Base-by-base conservation (phyloP, 2,329 filamentous ascomycete species). In the Penicillium sp. region DNA sequence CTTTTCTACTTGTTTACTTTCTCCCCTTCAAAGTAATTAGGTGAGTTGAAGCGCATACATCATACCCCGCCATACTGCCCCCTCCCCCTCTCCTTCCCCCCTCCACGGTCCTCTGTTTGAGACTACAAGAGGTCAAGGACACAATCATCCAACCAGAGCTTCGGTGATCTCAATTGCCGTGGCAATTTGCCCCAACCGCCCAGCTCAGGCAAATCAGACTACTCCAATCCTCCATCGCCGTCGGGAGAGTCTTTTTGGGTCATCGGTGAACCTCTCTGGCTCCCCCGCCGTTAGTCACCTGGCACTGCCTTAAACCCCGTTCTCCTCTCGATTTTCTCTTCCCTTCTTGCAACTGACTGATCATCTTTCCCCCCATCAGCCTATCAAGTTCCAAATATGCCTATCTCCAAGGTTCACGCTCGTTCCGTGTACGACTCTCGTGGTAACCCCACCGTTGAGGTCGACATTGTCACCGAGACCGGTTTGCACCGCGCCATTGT, bases 361-460 rank as follows among this genome's bases (percentile, higher is more conserved):
- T 60, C 47, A 47, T 51, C 41, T 38, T 48, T 21, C 18, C 42
- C 42, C 38, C 45, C 48, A 50, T 57, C 60, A 70, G 64, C 54
- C 52, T 59, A 50, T 60, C 56, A 49, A 54, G 42, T 49, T 49
- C 58, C 67, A 92, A 92, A 74, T 65, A 99, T 99, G 94, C 81
- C 89, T 71, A 90, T 94, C 78, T 85, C 86, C 77, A 93, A 92
- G 83, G 84, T 94, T 74, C 88, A 92, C 84, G 89, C 89, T 73
- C 89, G 94, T 74, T 92, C 88, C 72, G 91, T 99, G 82, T 99
- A 93, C 85, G 94, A 99, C 85, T 97, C 94, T 76, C 93, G 94
- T 66, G 85, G 85, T 75, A 99, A 99, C 87, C 94, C 94, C 71
- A 99, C 94, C 74, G 93, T 96, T 72, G 93, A 97, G 84, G 93